These are phyloP conservation scores for Chaetomium strumarium DNA, from an alignment of 2,329 filamentous ascomycete genomes.

Conservation along the genomic window DNA sequence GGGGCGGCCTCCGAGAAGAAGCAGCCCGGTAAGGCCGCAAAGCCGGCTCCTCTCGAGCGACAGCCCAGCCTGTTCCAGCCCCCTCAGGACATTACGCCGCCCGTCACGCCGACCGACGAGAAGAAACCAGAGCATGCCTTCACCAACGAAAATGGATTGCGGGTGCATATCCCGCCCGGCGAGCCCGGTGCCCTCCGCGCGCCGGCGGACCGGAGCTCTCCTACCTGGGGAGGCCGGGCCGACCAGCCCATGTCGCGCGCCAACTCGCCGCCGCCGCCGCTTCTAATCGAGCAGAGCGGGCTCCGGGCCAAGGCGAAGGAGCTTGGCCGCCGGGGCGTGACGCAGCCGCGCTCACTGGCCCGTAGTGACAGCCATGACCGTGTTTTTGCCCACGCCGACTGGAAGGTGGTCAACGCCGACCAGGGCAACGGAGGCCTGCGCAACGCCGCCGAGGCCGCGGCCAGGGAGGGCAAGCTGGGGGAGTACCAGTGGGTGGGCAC, in stretches of 20 bases:
- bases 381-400: slow-evolving; percentile 71
- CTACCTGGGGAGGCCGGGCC: slow-evolving; percentile 67
- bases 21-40: slow-evolving; percentile 20
- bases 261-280: slow-evolving; percentile 66
- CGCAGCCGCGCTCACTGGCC: slow-evolving; percentile 46
- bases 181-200: slow-evolving; percentile 43
- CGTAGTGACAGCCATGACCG: slow-evolving; percentile 61
- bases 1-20: slow-evolving; percentile 30
- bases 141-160: slow-evolving; percentile 51
- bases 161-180: slow-evolving; percentile 47
- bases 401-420: slow-evolving; percentile 77
- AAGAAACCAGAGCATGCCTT: slow-evolving; percentile 43
- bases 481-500: slow-evolving; percentile 91
- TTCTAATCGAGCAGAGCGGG: slow-evolving; percentile 63
- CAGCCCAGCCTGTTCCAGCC: slow-evolving; percentile 50
- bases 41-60: slow-evolving; percentile 25
- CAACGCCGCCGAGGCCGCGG: slow-evolving; percentile 77
- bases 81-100: slow-evolving; percentile 43
- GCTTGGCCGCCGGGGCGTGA: slow-evolving; percentile 51
- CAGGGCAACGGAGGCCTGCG: slow-evolving; percentile 89
- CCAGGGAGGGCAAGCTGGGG: slow-evolving; percentile 59
- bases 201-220: slow-evolving; percentile 68
- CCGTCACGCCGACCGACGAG: slow-evolving; percentile 50
- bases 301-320: slow-evolving; percentile 50
- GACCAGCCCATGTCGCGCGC: slow-evolving; percentile 76